These are phyloP conservation scores for Orbilia blumenaviensis DNA, from an alignment of 2,329 filamentous ascomycete species.

Conservation along the genomic window DNA sequence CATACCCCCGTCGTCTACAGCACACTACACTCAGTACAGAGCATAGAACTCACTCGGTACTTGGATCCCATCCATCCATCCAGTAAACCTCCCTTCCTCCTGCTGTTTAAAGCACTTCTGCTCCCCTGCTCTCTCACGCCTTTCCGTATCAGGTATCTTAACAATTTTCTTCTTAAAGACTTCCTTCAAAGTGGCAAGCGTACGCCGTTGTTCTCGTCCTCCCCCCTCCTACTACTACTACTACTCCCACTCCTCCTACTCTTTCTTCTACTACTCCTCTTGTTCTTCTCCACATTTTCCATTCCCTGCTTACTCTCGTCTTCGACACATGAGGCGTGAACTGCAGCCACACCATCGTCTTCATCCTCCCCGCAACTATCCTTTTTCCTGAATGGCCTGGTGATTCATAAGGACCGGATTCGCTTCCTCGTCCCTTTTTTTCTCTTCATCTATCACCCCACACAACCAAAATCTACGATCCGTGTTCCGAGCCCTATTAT, in stretches of 20 bases:
- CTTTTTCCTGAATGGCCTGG: conserved; percentile 49
- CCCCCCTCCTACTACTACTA: not conserved
- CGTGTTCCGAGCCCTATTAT: not conserved
- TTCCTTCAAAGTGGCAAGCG: conserved; percentile 53
- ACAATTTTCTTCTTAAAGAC: not conserved
- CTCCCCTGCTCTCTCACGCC: not conserved
- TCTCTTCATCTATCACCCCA: not conserved
- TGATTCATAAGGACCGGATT: conserved; percentile 35
- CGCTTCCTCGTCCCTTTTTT: conserved; percentile 33
- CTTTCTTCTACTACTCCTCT: not conserved
- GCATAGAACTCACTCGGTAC: no score
- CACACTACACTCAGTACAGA: not conserved
- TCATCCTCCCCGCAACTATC: conserved; percentile 42
- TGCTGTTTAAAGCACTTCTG: not conserved
- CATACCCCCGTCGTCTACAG: not conserved
- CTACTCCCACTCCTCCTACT: not conserved
- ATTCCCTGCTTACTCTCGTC: conserved; percentile 23
- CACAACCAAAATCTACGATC: not conserved
- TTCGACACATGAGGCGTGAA: conserved; percentile 53
- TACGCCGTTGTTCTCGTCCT: conserved; percentile 11
- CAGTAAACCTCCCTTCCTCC: not conserved
- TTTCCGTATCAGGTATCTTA: not conserved
- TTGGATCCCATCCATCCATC: not conserved
- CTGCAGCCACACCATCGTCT: conserved; percentile 51
- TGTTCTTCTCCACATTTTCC: not conserved